phyloP scores from a whole-genome alignment of 2,329 filamentous ascomycete genomes.

The Aspergillus ibericus region DNA sequence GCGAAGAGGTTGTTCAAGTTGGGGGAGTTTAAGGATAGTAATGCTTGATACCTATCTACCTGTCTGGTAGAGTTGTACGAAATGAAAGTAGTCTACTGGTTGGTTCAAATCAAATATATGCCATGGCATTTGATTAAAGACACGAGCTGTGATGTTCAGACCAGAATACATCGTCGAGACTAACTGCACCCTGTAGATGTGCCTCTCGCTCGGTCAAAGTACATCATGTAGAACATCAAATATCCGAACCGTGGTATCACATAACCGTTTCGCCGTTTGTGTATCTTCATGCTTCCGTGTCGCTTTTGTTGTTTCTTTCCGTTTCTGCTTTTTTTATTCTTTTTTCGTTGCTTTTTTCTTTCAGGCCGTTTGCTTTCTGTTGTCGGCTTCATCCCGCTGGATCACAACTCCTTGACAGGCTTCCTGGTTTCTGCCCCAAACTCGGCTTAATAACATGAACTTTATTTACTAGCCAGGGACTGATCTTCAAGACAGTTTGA shows the following conservation, averaged over 20 bases:
- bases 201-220: neutral
- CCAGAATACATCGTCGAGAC: neutral
- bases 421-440: too few relatives aligned
- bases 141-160: neutral
- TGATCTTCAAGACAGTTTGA: too few relatives aligned
- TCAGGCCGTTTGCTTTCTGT: neutral
- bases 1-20: conserved; percentile 47
- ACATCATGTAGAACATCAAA: too few relatives aligned
- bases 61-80: neutral
- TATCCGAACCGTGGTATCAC: too few relatives aligned
- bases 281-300: neutral
- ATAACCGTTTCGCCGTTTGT: neutral
- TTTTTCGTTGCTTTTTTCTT: neutral
- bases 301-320: neutral
- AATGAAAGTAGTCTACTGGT: neutral
- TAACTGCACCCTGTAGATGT: neutral
- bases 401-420: too few relatives aligned
- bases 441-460: too few relatives aligned
- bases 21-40: conserved; percentile 34
- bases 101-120: neutral
- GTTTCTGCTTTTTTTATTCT: neutral
- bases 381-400: too few relatives aligned
- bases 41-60: conserved; percentile 16
- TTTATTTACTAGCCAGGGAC: too few relatives aligned
- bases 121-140: neutral